These are phyloP conservation scores for Sarocladium brachiariae DNA, from an alignment of 2,329 filamentous ascomycete genomes.

Conservation along the genomic window DNA sequence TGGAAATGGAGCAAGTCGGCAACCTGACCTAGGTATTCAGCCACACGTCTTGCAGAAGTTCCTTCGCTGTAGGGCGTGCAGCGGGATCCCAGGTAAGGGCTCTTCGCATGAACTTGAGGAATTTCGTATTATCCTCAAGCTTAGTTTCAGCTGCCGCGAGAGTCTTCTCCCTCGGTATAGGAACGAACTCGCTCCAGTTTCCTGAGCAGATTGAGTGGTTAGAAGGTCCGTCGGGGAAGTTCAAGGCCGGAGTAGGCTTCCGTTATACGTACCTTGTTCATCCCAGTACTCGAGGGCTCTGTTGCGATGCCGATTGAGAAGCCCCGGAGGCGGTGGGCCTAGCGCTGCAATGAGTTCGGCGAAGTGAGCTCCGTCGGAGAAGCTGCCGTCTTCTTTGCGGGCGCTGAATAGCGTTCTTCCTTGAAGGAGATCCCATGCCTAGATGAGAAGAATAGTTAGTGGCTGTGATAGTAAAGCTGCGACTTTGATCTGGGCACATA, in stretches of 20 bases:
- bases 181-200: conserved; percentile 16
- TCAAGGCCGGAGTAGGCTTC: neutral
- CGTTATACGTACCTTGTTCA: conserved; percentile 16
- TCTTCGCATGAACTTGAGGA: conserved; percentile 18
- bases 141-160: conserved; percentile 16
- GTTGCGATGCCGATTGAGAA: conserved; percentile 13
- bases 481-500: too few relatives aligned
- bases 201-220: conserved; percentile 11
- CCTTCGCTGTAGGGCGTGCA: conserved; percentile 17
- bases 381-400: conserved; percentile 15
- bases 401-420: conserved; percentile 16
- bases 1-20: too few relatives aligned
- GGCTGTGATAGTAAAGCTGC: too few relatives aligned
- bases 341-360: conserved; percentile 19
- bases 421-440: conserved; percentile 21
- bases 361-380: conserved; percentile 18
- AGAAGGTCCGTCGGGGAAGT: neutral
- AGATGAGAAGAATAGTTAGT: too few relatives aligned
- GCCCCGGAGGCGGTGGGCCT: conserved; percentile 16
- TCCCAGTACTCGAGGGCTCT: conserved; percentile 18
- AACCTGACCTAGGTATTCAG: too few relatives aligned
- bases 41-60: conserved; percentile 20
- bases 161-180: conserved; percentile 16
- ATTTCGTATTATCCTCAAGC: conserved; percentile 14
- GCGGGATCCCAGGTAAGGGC: conserved; percentile 17